Percentiles rank a stretch among this genome's conserved stretches.
phyloP scores from a whole-genome alignment of 106 monocot species.

The Apostasia ramifera region DNA sequence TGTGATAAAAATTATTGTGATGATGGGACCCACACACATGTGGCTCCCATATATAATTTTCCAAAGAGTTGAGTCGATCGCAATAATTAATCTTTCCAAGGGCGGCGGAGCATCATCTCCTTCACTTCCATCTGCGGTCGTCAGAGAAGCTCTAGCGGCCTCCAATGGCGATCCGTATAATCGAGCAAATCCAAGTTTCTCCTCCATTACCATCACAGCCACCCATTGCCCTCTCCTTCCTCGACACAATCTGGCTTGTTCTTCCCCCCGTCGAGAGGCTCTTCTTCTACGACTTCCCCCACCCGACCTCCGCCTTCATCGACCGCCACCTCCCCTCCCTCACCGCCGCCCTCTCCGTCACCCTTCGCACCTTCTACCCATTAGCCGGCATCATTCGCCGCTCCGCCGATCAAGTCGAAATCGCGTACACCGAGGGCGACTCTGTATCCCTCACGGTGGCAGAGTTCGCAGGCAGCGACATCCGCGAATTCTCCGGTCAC shows the following conservation, averaged over 20 bases:
- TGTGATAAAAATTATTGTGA: no score
- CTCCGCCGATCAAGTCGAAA: slow-evolving; percentile 16
- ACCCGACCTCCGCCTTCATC: slow-evolving; percentile 21
- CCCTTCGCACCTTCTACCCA: slow-evolving; percentile 40
- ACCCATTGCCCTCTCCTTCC: slow-evolving; percentile 22
- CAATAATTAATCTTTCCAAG: no score
- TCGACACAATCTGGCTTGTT: slow-evolving; percentile 27
- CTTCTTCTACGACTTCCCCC: slow-evolving; percentile 38
- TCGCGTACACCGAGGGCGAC: slow-evolving; percentile 22
- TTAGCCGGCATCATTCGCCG: slow-evolving; percentile 19
- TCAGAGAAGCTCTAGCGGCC: no score
- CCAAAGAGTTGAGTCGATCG: no score
- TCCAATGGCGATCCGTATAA: no score
- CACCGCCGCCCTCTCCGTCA: slow-evolving; percentile 43
- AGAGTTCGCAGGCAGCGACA: slow-evolving; percentile 17
- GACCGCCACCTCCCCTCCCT: slow-evolving; percentile 23
- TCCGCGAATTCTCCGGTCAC: slow-evolving; percentile 11
- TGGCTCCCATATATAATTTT: no score
- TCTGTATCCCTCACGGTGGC: slow-evolving; percentile 22
- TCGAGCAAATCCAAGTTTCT: background rate
- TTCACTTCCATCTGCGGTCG: no score
- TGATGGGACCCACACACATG: no score
- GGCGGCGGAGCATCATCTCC: no score
- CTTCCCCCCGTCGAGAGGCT: slow-evolving; percentile 31
- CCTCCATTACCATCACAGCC: slow-evolving; percentile 1